Base-by-base conservation (phyloP, 1,284 basidiomycete species). In the Mycena sp. region DNA sequence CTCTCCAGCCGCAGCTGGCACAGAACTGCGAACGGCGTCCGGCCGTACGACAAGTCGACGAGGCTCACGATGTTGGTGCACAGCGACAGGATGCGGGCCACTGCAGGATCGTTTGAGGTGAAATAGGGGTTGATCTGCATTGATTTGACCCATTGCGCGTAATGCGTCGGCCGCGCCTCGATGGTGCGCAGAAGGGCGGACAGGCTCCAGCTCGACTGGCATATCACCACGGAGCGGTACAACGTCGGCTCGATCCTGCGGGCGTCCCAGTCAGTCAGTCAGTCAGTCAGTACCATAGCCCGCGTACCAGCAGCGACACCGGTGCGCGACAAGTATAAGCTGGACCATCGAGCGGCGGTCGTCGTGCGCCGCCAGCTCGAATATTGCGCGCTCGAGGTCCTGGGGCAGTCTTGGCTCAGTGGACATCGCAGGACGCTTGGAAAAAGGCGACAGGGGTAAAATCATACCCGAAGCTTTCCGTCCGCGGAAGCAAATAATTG, bases 41-140 rank as follows among this genome's bases (percentile, higher is more conserved):
- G 57, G 23, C 65, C 65, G 25, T 63, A 58, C 10, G 65, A 67
- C 23, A 60, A 25, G 30, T 67, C 65, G 23, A 57, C 61, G 35
- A 67, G 61, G 11, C 40, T 32, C 54, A 48, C 61, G 44, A 54
- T 17, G 30, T 25, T 28, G 45, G 65, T 52, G 54, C 61, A 63
- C n/a, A 52, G 40, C 4, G 61, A 46, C 5, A 67, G 38, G 28
- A 61, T 46, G 14, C 58, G 49, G 11, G 35, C 23, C 21, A 67
- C 58, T 25, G 49, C 46, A 4, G 51, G 53, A 25, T 56, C 53
- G 58, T 67, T 67, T 11, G 26, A 35, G 4, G 45, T 25, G 4
- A 63, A 38, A 53, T 67, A 67, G 58, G 61, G 57, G 57, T 63
- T 41, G 41, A 67, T 67, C 41, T 37, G 57, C 23, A 67, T 35